phyloP scores from a whole-genome alignment of 768 basidiomycete species.

The Podaxis sp. region DNA sequence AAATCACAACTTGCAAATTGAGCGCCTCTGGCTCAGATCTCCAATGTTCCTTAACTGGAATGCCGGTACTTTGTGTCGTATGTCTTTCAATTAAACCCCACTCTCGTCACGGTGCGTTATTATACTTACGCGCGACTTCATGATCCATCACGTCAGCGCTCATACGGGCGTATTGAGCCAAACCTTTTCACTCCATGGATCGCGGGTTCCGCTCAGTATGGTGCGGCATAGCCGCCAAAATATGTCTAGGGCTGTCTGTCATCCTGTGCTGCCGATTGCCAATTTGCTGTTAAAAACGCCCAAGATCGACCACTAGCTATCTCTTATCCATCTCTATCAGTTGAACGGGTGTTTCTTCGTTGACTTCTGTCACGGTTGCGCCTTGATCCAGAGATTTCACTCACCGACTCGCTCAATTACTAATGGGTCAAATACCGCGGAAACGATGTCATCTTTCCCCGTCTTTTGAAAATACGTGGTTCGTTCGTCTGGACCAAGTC shows the following conservation, averaged over 20 bases:
- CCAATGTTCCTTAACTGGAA: not conserved
- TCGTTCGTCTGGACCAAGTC: not conserved
- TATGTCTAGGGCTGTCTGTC: not conserved
- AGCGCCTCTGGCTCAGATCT: not conserved
- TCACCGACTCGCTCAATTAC: not conserved
- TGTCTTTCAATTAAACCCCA: not conserved
- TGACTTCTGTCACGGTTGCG: not conserved
- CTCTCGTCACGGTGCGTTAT: not conserved
- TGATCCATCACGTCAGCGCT: conserved; percentile 23
- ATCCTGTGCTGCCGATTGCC: not conserved
- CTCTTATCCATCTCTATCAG: conserved; percentile 14
- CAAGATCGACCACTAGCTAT: conserved; percentile 1
- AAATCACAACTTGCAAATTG: not conserved
- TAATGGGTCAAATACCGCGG: not conserved
- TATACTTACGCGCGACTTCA: conserved; percentile 13
- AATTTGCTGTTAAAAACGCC: not conserved
- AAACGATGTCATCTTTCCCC: not conserved
- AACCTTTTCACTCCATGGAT: not conserved
- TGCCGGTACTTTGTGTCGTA: not conserved
- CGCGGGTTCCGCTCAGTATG: not conserved
- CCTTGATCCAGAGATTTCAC: not conserved
- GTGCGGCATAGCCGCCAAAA: not conserved
- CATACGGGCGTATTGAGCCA: conserved; percentile 20
- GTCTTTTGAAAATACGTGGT: not conserved
- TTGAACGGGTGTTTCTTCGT: conserved; percentile 1